Evolutionary conservation across 2,329 filamentous ascomycete genomes (phyloP).

Genomic region (Phialophora tarda): DNA sequence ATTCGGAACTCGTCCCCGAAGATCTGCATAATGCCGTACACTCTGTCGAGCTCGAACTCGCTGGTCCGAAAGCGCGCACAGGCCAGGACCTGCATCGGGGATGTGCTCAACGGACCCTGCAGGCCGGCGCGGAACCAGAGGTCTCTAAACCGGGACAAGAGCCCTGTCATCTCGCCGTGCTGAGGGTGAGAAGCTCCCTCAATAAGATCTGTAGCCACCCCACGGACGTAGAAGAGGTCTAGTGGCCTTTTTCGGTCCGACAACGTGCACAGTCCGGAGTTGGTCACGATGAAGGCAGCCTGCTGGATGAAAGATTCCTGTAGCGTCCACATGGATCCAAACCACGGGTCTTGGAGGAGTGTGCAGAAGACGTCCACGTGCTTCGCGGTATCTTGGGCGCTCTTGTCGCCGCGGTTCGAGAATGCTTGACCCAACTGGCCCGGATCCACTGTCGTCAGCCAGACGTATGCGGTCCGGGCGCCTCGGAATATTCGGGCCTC

Average conservation of each 20-base stretch:
- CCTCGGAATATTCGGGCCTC: conserved; percentile 4
- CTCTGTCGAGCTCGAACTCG: conserved; percentile 3
- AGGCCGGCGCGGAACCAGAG: conserved; percentile 1
- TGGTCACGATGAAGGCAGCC: conserved; percentile 1
- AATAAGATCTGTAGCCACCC: neutral
- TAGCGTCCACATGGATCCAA: neutral
- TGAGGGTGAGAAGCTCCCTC: neutral
- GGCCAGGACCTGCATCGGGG: neutral
- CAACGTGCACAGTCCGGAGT: neutral
- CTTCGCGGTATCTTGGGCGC: neutral
- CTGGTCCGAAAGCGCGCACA: conserved; percentile 4
- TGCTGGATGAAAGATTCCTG: conserved; percentile 1
- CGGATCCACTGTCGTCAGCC: neutral
- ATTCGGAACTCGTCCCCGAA: neutral
- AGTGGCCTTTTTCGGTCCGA: conserved; percentile 1
- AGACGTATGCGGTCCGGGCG: neutral
- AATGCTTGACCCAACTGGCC: neutral
- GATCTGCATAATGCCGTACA: conserved; percentile 6
- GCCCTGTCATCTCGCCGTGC: neutral
- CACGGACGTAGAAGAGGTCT: neutral
- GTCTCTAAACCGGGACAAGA: neutral
- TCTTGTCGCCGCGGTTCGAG: neutral
- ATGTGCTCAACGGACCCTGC: conserved; percentile 2
- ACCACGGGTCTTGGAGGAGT: conserved; percentile 1
- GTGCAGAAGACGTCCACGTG: neutral